Evolutionary conservation across 169 alveolate genomes (phyloP), one percentile per base, ranked within the genome.

Genomic region (Gregarina niphandrodes): DNA sequence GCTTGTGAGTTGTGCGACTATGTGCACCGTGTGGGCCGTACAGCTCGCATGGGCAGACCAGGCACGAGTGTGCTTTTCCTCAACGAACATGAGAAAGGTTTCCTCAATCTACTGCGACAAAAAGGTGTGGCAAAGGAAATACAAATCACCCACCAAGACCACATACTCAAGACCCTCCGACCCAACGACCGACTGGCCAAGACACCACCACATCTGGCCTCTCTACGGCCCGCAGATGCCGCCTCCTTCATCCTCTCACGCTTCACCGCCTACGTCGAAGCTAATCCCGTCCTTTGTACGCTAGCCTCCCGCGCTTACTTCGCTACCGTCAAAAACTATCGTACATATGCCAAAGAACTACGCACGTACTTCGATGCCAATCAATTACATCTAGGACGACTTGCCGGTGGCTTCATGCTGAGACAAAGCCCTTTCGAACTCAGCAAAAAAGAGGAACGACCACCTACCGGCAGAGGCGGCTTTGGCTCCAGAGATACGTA

Each of bases 21-120:
- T 54, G 67, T 89, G 20, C 95, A 89, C 62, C 73, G 98, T 59
- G 80, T 85, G 17, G 98, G 98, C 2, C 77, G 98, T 53, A 79
- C 96, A 6, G 95, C 96, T 9, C 63, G 98, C 45, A 88, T 88
- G 1, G 89, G 87, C 7, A 73, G 61, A 11, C 56, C 62, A 34
- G 97, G 95, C 5, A 78, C 64, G 28, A 61, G 63, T 19, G 43
- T 67, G 34, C 49, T 67, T 29, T 61, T 67, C 49, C 45, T 67
- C 45, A 62, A 71, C 40, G 65, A 65, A 2, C 38, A 55, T 4
- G 62, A 57, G 45, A 32, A 42, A 12, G 55, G 52, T 5, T 44
- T 44, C 23, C 28, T 44, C 37, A 43, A 44, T 28, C 38, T 32
- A n/a, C 15, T 44, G 28, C 43, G 52, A 1, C 37, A 37, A 20